Evolutionary conservation across 805 yeast genomes (phyloP).

Genomic region (Lachancea meyersii): DNA sequence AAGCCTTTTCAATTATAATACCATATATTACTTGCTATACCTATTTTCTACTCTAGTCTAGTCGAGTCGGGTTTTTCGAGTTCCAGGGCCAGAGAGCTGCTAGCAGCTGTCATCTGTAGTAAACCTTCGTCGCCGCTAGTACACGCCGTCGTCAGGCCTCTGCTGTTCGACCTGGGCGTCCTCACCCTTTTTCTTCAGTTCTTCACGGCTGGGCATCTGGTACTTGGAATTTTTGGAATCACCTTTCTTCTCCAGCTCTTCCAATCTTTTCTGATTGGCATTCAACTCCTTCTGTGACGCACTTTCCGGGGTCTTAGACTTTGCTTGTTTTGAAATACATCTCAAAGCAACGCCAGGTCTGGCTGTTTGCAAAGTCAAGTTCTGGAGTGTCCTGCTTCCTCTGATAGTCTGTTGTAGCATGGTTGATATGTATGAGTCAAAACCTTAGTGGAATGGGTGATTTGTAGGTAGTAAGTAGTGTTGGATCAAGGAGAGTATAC

Average conservation of each 20-base stretch:
- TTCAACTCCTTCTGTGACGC: constrained; percentile 17
- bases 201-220: constrained; percentile 20
- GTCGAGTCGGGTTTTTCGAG: too few relatives aligned
- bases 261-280: constrained; percentile 24
- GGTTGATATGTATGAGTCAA: background rate
- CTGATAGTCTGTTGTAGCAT: constrained; percentile 8
- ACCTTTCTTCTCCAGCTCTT: constrained; percentile 22
- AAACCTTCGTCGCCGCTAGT: too few relatives aligned
- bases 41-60: too few relatives aligned
- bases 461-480: too few relatives aligned
- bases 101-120: too few relatives aligned
- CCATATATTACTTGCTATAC: too few relatives aligned
- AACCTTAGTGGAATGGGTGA: background rate
- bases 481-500: too few relatives aligned
- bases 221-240: constrained; percentile 5
- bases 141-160: constrained; percentile 34
- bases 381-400: constrained; percentile 3
- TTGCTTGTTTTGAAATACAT: background rate
- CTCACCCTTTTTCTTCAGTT: constrained; percentile 27
- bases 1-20: too few relatives aligned
- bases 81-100: too few relatives aligned
- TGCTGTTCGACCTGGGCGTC: constrained; percentile 32
- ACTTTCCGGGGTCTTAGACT: constrained; percentile 1
- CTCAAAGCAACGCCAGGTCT: background rate
- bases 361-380: constrained; percentile 1